Evolutionary conservation across 1,284 basidiomycete genomes (phyloP), one percentile per base, ranked within the genome.

Genomic region (Apiotrichum domesticum): DNA sequence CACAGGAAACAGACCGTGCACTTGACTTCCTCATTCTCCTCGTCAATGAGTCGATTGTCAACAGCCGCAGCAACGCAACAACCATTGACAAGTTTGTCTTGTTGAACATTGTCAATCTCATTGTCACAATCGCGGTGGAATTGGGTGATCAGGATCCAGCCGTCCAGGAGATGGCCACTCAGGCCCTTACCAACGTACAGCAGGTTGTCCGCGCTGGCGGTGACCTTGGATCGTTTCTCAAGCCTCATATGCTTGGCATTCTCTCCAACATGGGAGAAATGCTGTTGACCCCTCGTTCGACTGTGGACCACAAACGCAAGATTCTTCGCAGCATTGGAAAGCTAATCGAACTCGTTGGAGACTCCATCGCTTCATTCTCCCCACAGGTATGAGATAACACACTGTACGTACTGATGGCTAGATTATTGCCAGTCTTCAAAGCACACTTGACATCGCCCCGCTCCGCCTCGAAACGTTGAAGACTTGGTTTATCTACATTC

Each of bases 361-460:
- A 84, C 10, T 78, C 82, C 0, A 86, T 92, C 65, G 82, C 80
- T 40, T 83, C 82, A 51, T 86, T 91, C 56, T 86, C 88, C 2
- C 89, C 90, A 8, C 92, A 96, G 83, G 92, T 91, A 42, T 15
- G 9, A 39, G 43, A 55, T 64, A 46, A 69, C 21, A 39, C 48
- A 14, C 29, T 29, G 3, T 29, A 3, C 29, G 29, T 29, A 29
- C 3, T 29, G 29, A 29, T 3, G 29, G 52, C 13, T 65, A 96
- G 91, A 87, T 98, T 65, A 92, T 98, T 87, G 92, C 95, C 0
- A 92, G 88, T n/a, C 82, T 98, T 44, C 95, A 97, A 76, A 91
- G 88, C 15, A 90, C 87, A 72, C 80, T 98, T 6, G 78, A 80
- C 44, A 65, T 73, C 2, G 81, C 83, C 0, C 86, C 87, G 55